These are phyloP conservation scores for Botrytis tulipae DNA, from an alignment of 2,329 filamentous ascomycete species.

Conservation along the genomic window DNA sequence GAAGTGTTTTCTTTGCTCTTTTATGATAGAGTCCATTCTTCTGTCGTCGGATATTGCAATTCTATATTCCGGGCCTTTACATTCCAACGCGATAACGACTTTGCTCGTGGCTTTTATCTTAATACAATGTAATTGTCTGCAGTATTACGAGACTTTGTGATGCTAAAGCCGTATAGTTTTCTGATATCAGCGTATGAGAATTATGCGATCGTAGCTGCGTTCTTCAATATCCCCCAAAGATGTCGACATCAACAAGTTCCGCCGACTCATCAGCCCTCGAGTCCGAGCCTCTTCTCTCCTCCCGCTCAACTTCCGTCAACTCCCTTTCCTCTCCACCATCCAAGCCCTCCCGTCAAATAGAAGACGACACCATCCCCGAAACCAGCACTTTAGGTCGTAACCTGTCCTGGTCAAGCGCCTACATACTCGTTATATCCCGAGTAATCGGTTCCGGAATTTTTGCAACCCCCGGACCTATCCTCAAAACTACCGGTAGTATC, in stretches of 20 bases:
- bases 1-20: neutral
- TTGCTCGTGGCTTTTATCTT: too few species aligned
- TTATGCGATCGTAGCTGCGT: neutral
- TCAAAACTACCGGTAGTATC: conserved; percentile 63
- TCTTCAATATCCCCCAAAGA: neutral
- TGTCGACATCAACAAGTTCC: neutral
- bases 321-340: neutral
- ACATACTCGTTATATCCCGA: conserved; percentile 36
- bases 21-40: neutral
- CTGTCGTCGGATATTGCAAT: neutral
- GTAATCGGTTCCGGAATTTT: conserved; percentile 36
- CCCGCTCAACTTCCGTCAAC: conserved; percentile 22
- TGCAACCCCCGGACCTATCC: conserved; percentile 60
- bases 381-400: conserved; percentile 55
- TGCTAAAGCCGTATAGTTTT: neutral
- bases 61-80: neutral
- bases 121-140: neutral
- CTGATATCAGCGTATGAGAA: neutral
- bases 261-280: conserved; percentile 10
- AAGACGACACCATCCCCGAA: conserved; percentile 59
- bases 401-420: conserved; percentile 32
- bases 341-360: conserved; percentile 34
- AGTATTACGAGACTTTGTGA: neutral
- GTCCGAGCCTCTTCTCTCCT: conserved; percentile 24
- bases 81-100: conserved; percentile 1